Evolutionary conservation across 1,284 basidiomycete species (phyloP).

Genomic region (Leccinum huronense): DNA sequence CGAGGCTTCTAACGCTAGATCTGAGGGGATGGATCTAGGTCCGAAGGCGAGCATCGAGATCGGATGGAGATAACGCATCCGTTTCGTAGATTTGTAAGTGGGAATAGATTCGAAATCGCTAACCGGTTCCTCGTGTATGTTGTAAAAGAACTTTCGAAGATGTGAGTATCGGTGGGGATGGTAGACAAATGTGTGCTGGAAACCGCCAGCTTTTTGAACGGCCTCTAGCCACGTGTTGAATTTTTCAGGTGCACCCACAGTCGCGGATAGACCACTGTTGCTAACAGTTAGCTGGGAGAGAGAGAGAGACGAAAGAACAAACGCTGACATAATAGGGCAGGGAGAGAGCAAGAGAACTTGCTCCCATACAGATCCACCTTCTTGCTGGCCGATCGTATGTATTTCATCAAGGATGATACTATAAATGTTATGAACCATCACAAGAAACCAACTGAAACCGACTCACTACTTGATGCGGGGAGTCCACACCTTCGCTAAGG

Average conservation of each 20-base stretch:
- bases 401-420: conserved; percentile 76
- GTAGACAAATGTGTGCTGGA: conserved; percentile 55
- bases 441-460: neutral
- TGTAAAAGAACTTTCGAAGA: conserved; percentile 63
- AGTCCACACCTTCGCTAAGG: conserved; percentile 58
- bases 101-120: conserved; percentile 41
- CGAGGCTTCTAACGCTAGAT: conserved; percentile 58
- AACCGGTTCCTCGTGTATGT: conserved; percentile 29
- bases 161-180: conserved; percentile 71
- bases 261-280: conserved; percentile 64
- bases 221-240: conserved; percentile 66
- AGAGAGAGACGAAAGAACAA: conserved; percentile 17
- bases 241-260: conserved; percentile 57
- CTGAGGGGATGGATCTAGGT: conserved; percentile 50
- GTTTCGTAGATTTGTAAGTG: conserved; percentile 36
- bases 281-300: neutral
- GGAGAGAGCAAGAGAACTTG: conserved; percentile 63
- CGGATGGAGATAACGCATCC: conserved; percentile 59
- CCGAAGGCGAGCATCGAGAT: conserved; percentile 54
- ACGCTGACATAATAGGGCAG: conserved; percentile 63
- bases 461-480: conserved; percentile 58
- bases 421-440: neutral
- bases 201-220: conserved; percentile 58
- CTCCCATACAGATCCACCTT: conserved; percentile 69
- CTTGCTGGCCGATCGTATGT: conserved; percentile 67